Base-by-base conservation (phyloP, 2,329 filamentous ascomycete genomes). In the Diplodia corticola region DNA sequence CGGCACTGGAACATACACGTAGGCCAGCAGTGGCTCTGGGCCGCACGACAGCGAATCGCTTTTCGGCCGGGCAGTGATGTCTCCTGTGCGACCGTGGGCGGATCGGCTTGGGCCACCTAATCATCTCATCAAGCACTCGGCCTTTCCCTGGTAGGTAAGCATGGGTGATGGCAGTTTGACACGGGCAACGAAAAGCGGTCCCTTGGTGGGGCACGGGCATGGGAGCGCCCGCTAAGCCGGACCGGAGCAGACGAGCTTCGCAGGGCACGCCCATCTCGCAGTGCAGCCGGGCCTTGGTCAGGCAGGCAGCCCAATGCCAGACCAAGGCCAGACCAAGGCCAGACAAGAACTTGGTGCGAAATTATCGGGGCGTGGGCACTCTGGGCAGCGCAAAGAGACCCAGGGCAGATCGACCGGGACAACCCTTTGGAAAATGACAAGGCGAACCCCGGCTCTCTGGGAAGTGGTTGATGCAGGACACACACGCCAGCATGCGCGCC, bases 351-450 rank as follows among this genome's bases (percentile, higher is more conserved):
- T n/a, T n/a, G 30, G 30, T 33, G 30, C 30, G 30, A 33, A 33
- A 33, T 33, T 33, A 33, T 33, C 30, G 30, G 30, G 30, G 30
- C 6, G 30, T 33, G 30, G 30, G 30, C 30, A 33, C 30, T 2
- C 9, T 33, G 30, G 30, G 30, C 30, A 33, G 9, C 33, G 54
- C 20, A 22, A 13, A 24, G 22, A 37, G 6, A 10, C 30, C 40
- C 37, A 57, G 33, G 48, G 57, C 28, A 30, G 57, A 61, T 61
- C 57, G 57, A 35, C 57, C 57, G 57, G 57, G 57, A 61, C 48
- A 49, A 49, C 40, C 57, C 57, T 49, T 61, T 26, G 57, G 48
- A 12, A 28, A 22, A n/a, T 24, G 35, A 46, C 57, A 44, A 44
- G 40, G 40, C 40, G 40, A 3, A 44, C 40, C 40, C 40, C 40